Evolutionary conservation across 2,329 filamentous ascomycete genomes (phyloP).

Genomic region (Claviceps sp.): DNA sequence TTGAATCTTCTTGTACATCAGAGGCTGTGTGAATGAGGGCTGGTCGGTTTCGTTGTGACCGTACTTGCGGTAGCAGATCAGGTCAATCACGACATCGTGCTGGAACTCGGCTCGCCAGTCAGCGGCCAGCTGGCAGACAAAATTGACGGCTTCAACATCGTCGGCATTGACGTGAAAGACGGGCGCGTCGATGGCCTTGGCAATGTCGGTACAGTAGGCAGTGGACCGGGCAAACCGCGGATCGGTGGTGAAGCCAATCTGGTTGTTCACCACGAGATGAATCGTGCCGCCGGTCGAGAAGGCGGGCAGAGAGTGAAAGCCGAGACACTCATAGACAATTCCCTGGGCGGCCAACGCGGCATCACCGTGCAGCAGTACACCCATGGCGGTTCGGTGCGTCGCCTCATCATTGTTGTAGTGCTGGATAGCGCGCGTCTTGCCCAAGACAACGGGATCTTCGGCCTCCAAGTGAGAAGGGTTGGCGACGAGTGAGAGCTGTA

Average conservation of each 20-base stretch:
- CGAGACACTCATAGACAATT: constrained; percentile 96
- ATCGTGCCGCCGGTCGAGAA: constrained; percentile 97
- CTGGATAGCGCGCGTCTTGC: constrained; percentile 94
- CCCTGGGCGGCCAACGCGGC: constrained; percentile 94
- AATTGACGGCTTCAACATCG: constrained; percentile 96
- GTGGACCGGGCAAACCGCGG: constrained; percentile 95
- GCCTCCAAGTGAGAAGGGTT: constrained; percentile 98
- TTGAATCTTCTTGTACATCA: constrained; percentile 98
- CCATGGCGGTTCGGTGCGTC: constrained; percentile 81
- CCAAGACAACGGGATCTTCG: constrained; percentile 92
- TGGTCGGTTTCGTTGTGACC: constrained; percentile 99
- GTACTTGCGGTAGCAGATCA: constrained; percentile 98
- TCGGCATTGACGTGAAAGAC: constrained; percentile 99
- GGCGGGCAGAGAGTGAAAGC: constrained; percentile 87
- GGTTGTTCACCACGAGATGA: constrained; percentile 97
- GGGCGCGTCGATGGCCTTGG: constrained; percentile 95
- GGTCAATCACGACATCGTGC: constrained; percentile 93
- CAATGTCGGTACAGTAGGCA: constrained; percentile 97
- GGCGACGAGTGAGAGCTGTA: constrained; percentile 96
- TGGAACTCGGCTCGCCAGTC: constrained; percentile 99
- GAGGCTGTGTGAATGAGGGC: constrained; percentile 96
- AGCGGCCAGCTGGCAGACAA: constrained; percentile 89
- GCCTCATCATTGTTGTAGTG: constrained; percentile 98
- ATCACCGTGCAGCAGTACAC: constrained; percentile 90
- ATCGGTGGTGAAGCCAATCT: constrained; percentile 98